These are phyloP conservation scores for Nemania bipapillata DNA, from an alignment of 2,329 filamentous ascomycete genomes.

Conservation along the genomic window DNA sequence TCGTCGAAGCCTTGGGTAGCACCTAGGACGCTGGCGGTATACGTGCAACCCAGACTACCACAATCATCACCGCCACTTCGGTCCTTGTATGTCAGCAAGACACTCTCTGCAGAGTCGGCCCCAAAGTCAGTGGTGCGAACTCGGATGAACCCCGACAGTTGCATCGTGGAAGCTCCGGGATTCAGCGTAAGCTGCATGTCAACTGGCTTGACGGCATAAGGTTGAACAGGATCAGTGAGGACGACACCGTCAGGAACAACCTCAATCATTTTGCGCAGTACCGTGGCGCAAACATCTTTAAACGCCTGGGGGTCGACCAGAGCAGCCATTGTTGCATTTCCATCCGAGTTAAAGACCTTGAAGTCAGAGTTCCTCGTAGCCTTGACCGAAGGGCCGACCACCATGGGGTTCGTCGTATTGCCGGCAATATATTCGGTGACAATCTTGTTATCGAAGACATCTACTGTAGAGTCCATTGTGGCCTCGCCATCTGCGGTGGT, in stretches of 20 bases:
- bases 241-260: slow-evolving; percentile 63
- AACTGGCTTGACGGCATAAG: slow-evolving; percentile 70
- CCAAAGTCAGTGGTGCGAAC: slow-evolving; percentile 64
- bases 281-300: slow-evolving; percentile 59
- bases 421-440: slow-evolving; percentile 67
- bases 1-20: slow-evolving; percentile 68
- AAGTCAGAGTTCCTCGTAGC: slow-evolving; percentile 64
- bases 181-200: slow-evolving; percentile 66
- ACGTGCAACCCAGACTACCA: slow-evolving; percentile 57
- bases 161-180: slow-evolving; percentile 59
- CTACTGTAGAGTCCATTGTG: slow-evolving; percentile 60
- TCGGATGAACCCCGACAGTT: slow-evolving; percentile 66
- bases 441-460: slow-evolving; percentile 66
- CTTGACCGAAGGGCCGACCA: slow-evolving; percentile 61
- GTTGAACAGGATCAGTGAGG: slow-evolving; percentile 63
- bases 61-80: slow-evolving; percentile 62
- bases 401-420: slow-evolving; percentile 65
- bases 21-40: slow-evolving; percentile 60
- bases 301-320: slow-evolving; percentile 61
- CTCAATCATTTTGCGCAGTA: slow-evolving; percentile 72
- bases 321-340: slow-evolving; percentile 64
- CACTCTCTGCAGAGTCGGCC: slow-evolving; percentile 56
- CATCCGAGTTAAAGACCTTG: slow-evolving; percentile 66
- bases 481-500: slow-evolving; percentile 58
- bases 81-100: slow-evolving; percentile 67